phyloP scores from a whole-genome alignment of 2,329 filamentous ascomycete genomes.

The Cladosporium sp. region DNA sequence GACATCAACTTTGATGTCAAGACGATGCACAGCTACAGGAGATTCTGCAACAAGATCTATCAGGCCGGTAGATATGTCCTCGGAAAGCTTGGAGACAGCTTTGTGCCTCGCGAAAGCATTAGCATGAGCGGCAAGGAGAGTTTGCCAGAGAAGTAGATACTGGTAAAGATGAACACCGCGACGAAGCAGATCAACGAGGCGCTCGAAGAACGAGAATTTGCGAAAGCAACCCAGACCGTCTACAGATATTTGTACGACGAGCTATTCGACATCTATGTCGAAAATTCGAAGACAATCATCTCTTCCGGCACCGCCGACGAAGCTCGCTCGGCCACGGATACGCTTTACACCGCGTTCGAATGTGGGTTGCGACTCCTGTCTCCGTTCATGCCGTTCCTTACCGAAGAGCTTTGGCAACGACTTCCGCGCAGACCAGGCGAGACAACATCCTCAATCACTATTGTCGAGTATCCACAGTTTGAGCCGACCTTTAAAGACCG shows the following conservation, averaged over 20 bases:
- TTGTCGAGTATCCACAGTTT: slow-evolving; percentile 9
- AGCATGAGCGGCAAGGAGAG: not conserved
- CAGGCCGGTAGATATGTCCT: slow-evolving; percentile 94
- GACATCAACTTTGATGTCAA: slow-evolving; percentile 88
- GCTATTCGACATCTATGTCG: slow-evolving; percentile 78
- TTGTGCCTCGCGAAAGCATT: slow-evolving; percentile 46
- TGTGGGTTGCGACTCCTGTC: slow-evolving; percentile 69
- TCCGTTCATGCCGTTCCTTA: slow-evolving; percentile 76
- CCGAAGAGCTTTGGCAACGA: slow-evolving; percentile 80
- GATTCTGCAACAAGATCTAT: slow-evolving; percentile 98
- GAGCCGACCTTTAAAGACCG: slow-evolving; percentile 65
- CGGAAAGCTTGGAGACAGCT: slow-evolving; percentile 65
- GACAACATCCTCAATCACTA: not conserved
- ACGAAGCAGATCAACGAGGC: slow-evolving; percentile 67
- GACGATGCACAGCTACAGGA: slow-evolving; percentile 86
- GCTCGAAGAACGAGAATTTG: slow-evolving; percentile 56
- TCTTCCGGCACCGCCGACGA: slow-evolving; percentile 53
- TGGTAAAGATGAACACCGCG: slow-evolving; percentile 74
- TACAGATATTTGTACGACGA: slow-evolving; percentile 78
- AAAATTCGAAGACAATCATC: slow-evolving; percentile 81
- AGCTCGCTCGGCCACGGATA: slow-evolving; percentile 44
- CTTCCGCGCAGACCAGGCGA: slow-evolving; percentile 69
- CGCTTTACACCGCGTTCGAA: slow-evolving; percentile 76
- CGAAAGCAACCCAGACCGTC: slow-evolving; percentile 66
- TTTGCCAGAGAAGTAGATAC: slow-evolving; percentile 65